phyloP scores from a whole-genome alignment of 2,329 filamentous ascomycete genomes.

The Sphaceloma murrayae region DNA sequence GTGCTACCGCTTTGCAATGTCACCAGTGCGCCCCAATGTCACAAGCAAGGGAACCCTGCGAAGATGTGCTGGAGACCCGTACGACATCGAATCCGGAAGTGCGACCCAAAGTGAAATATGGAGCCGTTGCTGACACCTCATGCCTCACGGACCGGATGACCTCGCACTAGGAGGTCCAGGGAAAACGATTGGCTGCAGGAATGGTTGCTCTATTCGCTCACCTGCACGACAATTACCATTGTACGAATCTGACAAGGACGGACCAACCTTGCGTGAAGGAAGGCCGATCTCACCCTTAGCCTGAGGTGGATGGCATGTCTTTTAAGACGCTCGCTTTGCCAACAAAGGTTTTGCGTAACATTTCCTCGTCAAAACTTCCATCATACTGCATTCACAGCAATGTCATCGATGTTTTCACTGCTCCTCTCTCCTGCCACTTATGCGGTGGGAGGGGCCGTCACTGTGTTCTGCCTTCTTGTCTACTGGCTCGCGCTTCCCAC shows the following conservation, averaged over 20 bases:
- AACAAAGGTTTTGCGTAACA: too few relatives aligned
- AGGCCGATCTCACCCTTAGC: constrained; percentile 2
- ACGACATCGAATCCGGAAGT: too few relatives aligned
- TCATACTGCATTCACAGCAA: background rate
- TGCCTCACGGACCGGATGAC: too few relatives aligned
- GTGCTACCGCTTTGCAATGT: too few relatives aligned
- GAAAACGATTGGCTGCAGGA: background rate
- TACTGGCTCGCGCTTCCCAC: constrained; percentile 31
- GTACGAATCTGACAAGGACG: constrained; percentile 7
- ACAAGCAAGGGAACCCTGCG: too few relatives aligned
- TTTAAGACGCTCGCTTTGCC: too few relatives aligned
- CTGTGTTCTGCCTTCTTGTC: constrained; percentile 15
- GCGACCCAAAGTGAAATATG: too few relatives aligned
- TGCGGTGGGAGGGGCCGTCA: background rate
- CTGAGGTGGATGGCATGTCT: background rate
- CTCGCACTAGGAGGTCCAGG: background rate
- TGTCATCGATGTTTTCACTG: constrained; percentile 10
- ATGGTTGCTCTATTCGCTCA: background rate
- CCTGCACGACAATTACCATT: background rate
- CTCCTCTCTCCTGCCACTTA: constrained; percentile 3
- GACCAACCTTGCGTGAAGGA: background rate
- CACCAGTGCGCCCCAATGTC: too few relatives aligned
- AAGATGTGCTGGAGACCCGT: too few relatives aligned
- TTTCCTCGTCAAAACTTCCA: too few relatives aligned
- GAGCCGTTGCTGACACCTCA: too few relatives aligned